These are phyloP conservation scores for Mycena venus DNA, from an alignment of 768 basidiomycete species.

Conservation along the genomic window DNA sequence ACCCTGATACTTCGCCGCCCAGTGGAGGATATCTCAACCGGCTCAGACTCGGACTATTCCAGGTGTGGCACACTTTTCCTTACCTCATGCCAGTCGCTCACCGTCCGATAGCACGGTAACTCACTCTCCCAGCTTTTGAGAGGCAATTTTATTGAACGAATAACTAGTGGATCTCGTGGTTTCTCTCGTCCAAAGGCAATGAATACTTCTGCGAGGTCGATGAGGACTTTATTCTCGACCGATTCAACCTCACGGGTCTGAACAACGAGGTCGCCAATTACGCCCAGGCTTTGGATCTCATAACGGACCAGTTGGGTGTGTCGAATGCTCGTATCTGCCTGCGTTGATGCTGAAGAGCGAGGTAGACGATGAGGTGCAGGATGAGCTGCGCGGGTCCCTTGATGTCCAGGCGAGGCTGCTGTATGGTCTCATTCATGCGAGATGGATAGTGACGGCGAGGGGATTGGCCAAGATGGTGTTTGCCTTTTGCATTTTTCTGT, in stretches of 20 bases:
- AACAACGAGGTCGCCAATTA: conserved; percentile 98
- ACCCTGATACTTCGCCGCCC: conserved; percentile 31
- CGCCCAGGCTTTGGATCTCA: conserved; percentile 91
- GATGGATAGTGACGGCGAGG: conserved; percentile 96
- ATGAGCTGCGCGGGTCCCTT: conserved; percentile 90
- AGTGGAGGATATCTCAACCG: conserved; percentile 92
- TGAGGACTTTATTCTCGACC: conserved; percentile 98
- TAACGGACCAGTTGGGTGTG: conserved; percentile 94
- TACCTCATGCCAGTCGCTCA: conserved; percentile 43
- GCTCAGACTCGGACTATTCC: conserved; percentile 96
- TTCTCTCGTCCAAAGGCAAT: conserved; percentile 96
- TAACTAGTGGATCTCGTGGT: conserved; percentile 99
- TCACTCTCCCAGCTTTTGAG: too few relatives aligned
- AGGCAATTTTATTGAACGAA: too few relatives aligned
- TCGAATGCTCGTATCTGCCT: conserved; percentile 17
- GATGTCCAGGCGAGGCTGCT: conserved; percentile 94
- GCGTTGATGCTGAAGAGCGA: background rate
- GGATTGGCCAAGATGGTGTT: conserved; percentile 95
- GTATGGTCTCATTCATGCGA: conserved; percentile 96
- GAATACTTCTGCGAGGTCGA: conserved; percentile 99
- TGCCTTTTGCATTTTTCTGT: too few relatives aligned
- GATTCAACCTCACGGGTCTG: conserved; percentile 97
- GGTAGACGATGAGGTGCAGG: conserved; percentile 92
- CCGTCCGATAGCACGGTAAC: too few relatives aligned
- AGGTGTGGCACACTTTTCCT: conserved; percentile 79